Conservation (phyloP, 257 asterid genomes). For the Fraxinus excelsior region DNA sequence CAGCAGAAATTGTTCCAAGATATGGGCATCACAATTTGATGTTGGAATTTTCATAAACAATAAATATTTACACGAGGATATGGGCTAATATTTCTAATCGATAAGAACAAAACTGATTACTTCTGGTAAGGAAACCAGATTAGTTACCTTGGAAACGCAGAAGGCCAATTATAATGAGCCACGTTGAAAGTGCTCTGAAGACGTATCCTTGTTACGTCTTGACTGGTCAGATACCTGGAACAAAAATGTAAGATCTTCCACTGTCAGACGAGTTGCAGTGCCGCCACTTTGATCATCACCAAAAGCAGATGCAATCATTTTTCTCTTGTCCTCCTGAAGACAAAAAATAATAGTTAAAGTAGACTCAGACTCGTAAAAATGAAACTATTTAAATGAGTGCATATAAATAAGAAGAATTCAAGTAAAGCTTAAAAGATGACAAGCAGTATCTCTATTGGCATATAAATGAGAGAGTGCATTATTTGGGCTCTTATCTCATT, state of each 20-base stretch:
- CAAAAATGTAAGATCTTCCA: slow-evolving; percentile 75
- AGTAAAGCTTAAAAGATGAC: background rate
- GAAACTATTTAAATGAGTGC: background rate
- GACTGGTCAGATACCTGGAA: slow-evolving; percentile 43
- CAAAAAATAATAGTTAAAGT: background rate
- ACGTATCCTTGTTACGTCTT: slow-evolving; percentile 27
- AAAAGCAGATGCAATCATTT: slow-evolving; percentile 97
- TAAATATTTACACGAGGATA: slow-evolving; percentile 27
- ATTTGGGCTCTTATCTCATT: background rate
- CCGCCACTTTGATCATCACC: slow-evolving; percentile 90
- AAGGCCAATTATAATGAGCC: background rate
- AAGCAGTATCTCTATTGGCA: background rate
- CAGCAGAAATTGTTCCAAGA: slow-evolving; percentile 19
- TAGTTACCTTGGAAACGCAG: slow-evolving; percentile 2
- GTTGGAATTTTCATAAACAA: slow-evolving; percentile 26
- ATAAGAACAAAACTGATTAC: slow-evolving; percentile 32
- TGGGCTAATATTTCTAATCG: slow-evolving; percentile 16
- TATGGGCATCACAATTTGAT: background rate
- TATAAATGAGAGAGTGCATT: background rate
- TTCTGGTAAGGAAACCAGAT: slow-evolving; percentile 17
- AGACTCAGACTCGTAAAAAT: background rate
- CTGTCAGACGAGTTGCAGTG: slow-evolving; percentile 57
- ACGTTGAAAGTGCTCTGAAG: background rate
- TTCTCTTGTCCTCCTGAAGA: slow-evolving; percentile 90
- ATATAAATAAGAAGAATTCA: too few species aligned